Evolutionary conservation across 805 yeast genomes (phyloP), one percentile per base, ranked within the genome.

Genomic region (Sugiyamaella mastotermitis): DNA sequence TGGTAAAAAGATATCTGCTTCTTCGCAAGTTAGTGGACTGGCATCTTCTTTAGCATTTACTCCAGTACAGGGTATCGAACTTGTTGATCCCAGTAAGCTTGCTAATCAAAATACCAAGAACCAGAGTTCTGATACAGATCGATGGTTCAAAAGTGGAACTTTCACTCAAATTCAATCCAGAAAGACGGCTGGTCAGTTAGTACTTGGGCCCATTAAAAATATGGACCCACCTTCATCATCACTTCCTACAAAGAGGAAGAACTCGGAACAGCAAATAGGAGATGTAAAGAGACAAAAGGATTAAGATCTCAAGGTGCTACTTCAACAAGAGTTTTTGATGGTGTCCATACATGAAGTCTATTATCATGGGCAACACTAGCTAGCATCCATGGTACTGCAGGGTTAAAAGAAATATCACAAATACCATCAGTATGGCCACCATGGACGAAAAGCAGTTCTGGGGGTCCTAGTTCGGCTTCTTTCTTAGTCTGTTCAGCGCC

Each of bases 341-440:
- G 94, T 50, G 71, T 75, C 94, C 95, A 88, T 2, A 87, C 58
- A 45, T 88, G 96, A n/a, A 87, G 62, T 1, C 88, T 74, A 55
- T 88, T 88, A 53, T 88, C 96, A 51, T 82, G 86, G 0, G 85
- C 76, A 4, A 83, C 90, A 51, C 86, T 78, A 3, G 85, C 79
- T 25, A 86, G 46, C 71, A 80, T 68, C 74, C 80, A 74, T 3
- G 76, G 74, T 40, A 76, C 83, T 42, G 77, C 77, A 0, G 76
- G 72, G 40, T 83, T 82, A 97, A 97, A 88, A 23, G 76, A 71
- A 20, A 86, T 61, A 50, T 87, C 97, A 47, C 81, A 83, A 2
- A 88, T 84, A 3, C 90, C 87, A n/a, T 81, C 65, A 72, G 80
- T 71, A 57, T 88, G 97, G 0, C 97, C 97, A 3, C 78, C 80